Conservation (phyloP, 1,284 basidiomycete species). For the Tranzscheliella williamsii region DNA sequence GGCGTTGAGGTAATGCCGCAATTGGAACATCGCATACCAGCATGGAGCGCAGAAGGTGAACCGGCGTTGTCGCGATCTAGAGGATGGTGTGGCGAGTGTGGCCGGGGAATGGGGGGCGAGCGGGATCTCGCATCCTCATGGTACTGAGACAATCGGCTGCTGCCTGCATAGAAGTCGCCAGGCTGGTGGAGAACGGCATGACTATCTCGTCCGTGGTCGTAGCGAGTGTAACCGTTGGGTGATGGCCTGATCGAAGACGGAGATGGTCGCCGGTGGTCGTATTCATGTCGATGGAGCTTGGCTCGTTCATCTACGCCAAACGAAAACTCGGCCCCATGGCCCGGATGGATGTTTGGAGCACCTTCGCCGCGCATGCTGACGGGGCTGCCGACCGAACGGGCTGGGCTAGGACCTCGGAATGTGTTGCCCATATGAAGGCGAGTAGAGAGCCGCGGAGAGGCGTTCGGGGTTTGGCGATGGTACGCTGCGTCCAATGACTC, state of each 20-base stretch:
- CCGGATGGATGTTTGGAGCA: slow-evolving; percentile 16
- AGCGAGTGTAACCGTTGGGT: too few relatives aligned
- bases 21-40: slow-evolving; percentile 69
- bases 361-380: slow-evolving; percentile 29
- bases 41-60: slow-evolving; percentile 21
- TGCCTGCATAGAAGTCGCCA: too few relatives aligned
- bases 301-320: slow-evolving; percentile 20
- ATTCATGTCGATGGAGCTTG: slow-evolving; percentile 18
- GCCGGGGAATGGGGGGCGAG: too few relatives aligned
- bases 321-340: too few relatives aligned
- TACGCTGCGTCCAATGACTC: slow-evolving; percentile 19
- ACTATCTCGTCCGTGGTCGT: too few relatives aligned
- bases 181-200: too few relatives aligned
- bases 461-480: slow-evolving; percentile 18
- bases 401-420: slow-evolving; percentile 31
- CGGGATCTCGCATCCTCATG: too few relatives aligned
- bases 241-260: too few relatives aligned
- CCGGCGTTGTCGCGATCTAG: too few relatives aligned
- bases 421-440: slow-evolving; percentile 38
- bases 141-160: too few relatives aligned
- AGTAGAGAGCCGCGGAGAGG: slow-evolving; percentile 20
- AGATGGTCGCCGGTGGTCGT: slow-evolving; percentile 5
- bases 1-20: slow-evolving; percentile 86
- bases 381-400: slow-evolving; percentile 23
- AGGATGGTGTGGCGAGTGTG: too few relatives aligned